Conservation (phyloP, 1,139 yeast species). For the Candida dubliniensis region DNA sequence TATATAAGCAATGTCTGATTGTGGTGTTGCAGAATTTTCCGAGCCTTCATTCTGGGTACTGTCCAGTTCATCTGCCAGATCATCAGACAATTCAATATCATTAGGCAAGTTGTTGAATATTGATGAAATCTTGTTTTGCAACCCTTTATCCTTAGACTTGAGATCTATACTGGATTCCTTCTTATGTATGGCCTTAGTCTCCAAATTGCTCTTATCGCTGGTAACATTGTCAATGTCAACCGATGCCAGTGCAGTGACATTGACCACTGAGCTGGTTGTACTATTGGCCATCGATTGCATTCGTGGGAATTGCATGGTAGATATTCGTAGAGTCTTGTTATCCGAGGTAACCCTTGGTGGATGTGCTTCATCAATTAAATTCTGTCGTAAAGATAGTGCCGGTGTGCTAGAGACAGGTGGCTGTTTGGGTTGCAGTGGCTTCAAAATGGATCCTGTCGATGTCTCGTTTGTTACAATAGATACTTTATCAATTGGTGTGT, state of each 20-base stretch:
- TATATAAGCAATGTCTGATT: conserved; percentile 1
- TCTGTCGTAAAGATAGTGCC: not conserved
- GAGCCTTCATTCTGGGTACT: conserved; percentile 22
- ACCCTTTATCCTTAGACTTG: conserved; percentile 4
- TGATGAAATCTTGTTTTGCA: conserved; percentile 29
- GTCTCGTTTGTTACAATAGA: conserved; percentile 1
- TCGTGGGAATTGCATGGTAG: conserved; percentile 22
- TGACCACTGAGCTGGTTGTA: conserved; percentile 33
- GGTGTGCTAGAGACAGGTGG: not conserved
- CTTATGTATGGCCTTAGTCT: conserved; percentile 7
- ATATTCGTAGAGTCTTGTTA: conserved; percentile 30
- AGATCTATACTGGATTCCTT: not conserved
- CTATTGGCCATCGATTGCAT: conserved; percentile 21
- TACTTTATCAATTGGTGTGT: conserved; percentile 1
- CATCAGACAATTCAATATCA: conserved; percentile 50
- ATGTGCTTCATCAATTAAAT: conserved; percentile 7
- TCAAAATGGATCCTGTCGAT: not conserved
- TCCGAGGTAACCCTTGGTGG: conserved; percentile 35
- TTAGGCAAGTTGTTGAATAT: conserved; percentile 49
- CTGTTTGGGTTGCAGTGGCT: not conserved
- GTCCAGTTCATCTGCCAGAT: conserved; percentile 47
- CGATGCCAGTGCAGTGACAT: conserved; percentile 33
- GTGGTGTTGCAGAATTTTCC: not conserved
- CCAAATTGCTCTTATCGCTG: not conserved
- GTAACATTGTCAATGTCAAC: conserved; percentile 15